A percentile compares a stretch with the other conserved stretches of the same genome.
Evolutionary conservation across 495 filamentous ascomycete genomes (phyloP).

Genomic region (Acidiella bohemica): DNA sequence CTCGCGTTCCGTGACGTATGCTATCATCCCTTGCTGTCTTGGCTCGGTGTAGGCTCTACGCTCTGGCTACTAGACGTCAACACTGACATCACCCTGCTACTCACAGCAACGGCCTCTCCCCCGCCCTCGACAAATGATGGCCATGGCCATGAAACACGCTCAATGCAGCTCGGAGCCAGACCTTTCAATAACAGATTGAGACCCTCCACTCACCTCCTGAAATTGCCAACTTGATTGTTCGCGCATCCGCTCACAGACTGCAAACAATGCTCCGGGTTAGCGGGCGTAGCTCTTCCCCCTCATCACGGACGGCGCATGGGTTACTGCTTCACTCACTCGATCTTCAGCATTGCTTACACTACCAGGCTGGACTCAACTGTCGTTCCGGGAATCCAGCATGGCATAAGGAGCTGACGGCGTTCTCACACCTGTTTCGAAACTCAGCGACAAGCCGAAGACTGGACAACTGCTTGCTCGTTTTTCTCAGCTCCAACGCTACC

Average conservation of each 20-base stretch:
- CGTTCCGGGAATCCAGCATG: not conserved
- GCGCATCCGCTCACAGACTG: constrained; percentile 1
- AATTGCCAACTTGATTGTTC: constrained; percentile 5
- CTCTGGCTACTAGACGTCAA: not conserved
- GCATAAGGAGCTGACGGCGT: not conserved
- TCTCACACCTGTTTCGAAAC: not conserved
- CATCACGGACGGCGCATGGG: constrained; percentile 15
- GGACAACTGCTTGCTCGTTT: constrained; percentile 5
- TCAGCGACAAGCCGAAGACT: constrained; percentile 13
- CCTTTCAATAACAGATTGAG: constrained; percentile 3
- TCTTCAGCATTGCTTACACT: constrained; percentile 4
- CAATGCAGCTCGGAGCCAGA: constrained; percentile 21
- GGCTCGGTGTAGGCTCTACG: not conserved
- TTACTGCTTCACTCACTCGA: constrained; percentile 6
- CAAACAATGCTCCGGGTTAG: constrained; percentile 10
- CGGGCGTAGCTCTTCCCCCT: constrained; percentile 17
- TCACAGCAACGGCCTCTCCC: constrained; percentile 24
- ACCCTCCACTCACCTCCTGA: constrained; percentile 10
- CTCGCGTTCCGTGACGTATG: too few relatives aligned
- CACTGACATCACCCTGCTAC: constrained; percentile 1
- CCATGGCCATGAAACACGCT: not conserved
- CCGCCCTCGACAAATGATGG: constrained; percentile 12
- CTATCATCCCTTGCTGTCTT: not conserved
- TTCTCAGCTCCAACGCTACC: not conserved
- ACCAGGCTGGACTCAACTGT: constrained; percentile 3